Percentiles rank a stretch among this genome's conserved stretches.
These are phyloP conservation scores for Osmanthus fragrans DNA, from an alignment of 257 asterid species.

Conservation along the genomic window DNA sequence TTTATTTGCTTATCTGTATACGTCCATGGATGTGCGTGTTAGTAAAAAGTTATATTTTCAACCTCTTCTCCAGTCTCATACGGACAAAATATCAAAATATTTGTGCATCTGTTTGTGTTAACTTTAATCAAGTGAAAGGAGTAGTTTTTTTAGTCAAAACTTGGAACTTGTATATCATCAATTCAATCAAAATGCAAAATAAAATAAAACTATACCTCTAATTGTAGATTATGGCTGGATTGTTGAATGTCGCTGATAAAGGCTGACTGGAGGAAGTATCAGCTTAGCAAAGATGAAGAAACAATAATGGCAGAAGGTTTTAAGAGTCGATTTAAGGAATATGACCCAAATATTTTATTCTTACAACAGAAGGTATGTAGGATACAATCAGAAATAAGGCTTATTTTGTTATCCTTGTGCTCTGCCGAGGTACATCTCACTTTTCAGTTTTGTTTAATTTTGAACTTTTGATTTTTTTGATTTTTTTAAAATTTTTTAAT, in stretches of 20 bases:
- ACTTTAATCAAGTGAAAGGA: background rate
- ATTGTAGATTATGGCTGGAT: slow-evolving; percentile 87
- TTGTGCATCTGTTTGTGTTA: background rate
- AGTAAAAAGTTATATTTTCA: too few species aligned
- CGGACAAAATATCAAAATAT: background rate
- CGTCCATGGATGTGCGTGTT: background rate
- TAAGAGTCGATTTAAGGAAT: slow-evolving; percentile 62
- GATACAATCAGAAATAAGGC: background rate
- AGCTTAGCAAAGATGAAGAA: slow-evolving; percentile 81
- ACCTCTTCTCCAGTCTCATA: background rate
- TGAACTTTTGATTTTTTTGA: background rate
- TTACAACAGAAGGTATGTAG: slow-evolving; percentile 30
- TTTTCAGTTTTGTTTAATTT: background rate
- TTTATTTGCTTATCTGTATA: background rate
- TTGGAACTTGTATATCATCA: background rate
- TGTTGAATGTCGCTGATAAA: slow-evolving; percentile 77
- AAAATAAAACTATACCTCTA: background rate
- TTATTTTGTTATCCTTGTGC: background rate
- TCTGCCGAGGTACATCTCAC: background rate
- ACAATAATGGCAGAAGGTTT: slow-evolving; percentile 57
- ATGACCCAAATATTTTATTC: slow-evolving; percentile 64
- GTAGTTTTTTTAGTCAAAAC: background rate
- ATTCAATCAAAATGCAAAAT: slow-evolving; percentile 5
- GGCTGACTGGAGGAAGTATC: slow-evolving; percentile 95
- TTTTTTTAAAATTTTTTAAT: too few species aligned